Conservation (phyloP, 768 basidiomycete species). For the Psilocybe cubensis region DNA sequence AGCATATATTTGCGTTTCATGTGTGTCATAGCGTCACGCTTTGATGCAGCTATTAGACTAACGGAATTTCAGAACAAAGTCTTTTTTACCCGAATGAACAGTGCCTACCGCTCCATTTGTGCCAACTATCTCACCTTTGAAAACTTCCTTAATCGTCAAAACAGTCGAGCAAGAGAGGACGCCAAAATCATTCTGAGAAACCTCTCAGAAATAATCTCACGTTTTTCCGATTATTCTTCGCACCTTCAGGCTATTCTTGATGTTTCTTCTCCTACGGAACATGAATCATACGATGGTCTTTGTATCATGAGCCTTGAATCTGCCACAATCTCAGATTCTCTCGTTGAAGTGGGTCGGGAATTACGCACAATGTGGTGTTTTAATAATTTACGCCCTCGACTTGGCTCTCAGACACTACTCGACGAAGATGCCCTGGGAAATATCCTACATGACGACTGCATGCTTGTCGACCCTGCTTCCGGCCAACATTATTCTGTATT, state of each 20-base stretch:
- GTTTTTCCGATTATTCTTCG: slow-evolving; percentile 31
- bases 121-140: slow-evolving; percentile 33
- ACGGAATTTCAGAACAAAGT: slow-evolving; percentile 22
- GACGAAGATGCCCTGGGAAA: slow-evolving; percentile 33
- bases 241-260: slow-evolving; percentile 37
- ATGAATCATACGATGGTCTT: slow-evolving; percentile 33
- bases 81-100: slow-evolving; percentile 30
- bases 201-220: slow-evolving; percentile 34
- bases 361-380: slow-evolving; percentile 36
- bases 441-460: slow-evolving; percentile 37
- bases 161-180: slow-evolving; percentile 14
- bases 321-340: slow-evolving; percentile 33
- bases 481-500: slow-evolving; percentile 32
- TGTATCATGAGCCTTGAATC: slow-evolving; percentile 35
- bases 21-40: slow-evolving; percentile 12
- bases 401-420: slow-evolving; percentile 27
- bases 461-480: slow-evolving; percentile 25
- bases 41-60: not conserved
- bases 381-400: slow-evolving; percentile 29
- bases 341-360: slow-evolving; percentile 40
- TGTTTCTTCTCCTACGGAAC: slow-evolving; percentile 29
- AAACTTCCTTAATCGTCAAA: slow-evolving; percentile 27
- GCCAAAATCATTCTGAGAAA: slow-evolving; percentile 30
- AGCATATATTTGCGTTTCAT: slow-evolving; percentile 28
- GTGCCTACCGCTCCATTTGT: slow-evolving; percentile 40